Evolutionary conservation across 805 yeast genomes (phyloP), one percentile per base, ranked within the genome.

Genomic region (Myxozyma melibiosi): DNA sequence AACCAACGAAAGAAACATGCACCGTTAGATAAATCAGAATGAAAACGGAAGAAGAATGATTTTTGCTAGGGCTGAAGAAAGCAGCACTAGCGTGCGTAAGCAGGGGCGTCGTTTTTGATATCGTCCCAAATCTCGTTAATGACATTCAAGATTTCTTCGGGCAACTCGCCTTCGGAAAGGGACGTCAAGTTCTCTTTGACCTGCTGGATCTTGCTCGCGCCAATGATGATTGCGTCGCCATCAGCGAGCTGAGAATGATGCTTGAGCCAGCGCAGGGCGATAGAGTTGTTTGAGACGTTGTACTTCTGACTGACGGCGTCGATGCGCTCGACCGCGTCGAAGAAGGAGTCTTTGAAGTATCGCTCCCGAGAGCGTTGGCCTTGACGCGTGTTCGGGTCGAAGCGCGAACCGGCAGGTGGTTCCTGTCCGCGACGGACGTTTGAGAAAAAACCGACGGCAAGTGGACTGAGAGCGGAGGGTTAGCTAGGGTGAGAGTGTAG

Each of bases 91-190:
- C 38, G 44, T 7, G 52, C 44, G 16, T 48, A 48, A 6, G 52
- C 44, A 3, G 52, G 52, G 5, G 69, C 65, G 22, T 67, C 66
- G 31, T 57, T 56, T 47, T 67, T 53, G 31, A 66, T 61, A 7
- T 37, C 16, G 22, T 61, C 62, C 70, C 70, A 67, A 16, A 68
- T 50, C 14, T 59, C 62, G 37, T 68, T 62, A 27, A 68, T 62
- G 41, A 65, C 58, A 16, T 52, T 42, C 8, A 58, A 64, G n/a
- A 64, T 58, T 18, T 63, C 65, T 5, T 54, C 55, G 8, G 64
- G 64, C 38, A 68, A 45, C n/a, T 59, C 61, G 13, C 71, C 71
- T n/a, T 61, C 68, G 9, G 55, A 31, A 9, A 68, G 66, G 16
- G 68, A 45, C 9, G 3, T 38, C 8, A 57, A 51, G 34, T 52